Conservation (phyloP, 257 asterid genomes). For the Solanum chilense region DNA sequence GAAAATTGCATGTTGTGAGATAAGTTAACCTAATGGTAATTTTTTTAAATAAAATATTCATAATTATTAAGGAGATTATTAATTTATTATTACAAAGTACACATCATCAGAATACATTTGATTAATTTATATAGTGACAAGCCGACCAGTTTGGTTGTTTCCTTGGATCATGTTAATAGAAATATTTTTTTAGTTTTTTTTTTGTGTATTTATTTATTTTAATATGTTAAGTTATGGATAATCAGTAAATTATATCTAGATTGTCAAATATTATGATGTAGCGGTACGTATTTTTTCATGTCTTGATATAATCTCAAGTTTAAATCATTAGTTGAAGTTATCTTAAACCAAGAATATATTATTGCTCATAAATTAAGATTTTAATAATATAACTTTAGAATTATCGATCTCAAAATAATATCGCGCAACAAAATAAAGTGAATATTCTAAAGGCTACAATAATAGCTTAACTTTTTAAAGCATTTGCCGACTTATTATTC, state of each 20-base stretch:
- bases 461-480: background rate
- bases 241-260: background rate
- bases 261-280: background rate
- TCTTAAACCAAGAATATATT: background rate
- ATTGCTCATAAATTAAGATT: background rate
- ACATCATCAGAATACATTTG: background rate
- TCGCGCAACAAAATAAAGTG: too few species aligned
- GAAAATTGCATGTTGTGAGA: too few species aligned
- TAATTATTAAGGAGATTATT: background rate
- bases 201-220: background rate
- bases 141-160: background rate
- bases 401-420: background rate
- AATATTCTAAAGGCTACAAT: background rate
- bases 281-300: background rate
- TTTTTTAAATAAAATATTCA: too few species aligned
- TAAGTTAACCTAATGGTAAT: too few species aligned
- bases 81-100: background rate
- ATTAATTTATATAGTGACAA: background rate
- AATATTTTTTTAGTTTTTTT: background rate
- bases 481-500: background rate
- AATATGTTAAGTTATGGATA: background rate
- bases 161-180: background rate
- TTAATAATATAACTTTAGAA: rapidly evolving
- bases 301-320: background rate
- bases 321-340: background rate